These are phyloP conservation scores for Hemerocallis citrina DNA, from an alignment of 106 monocot species.

Conservation along the genomic window DNA sequence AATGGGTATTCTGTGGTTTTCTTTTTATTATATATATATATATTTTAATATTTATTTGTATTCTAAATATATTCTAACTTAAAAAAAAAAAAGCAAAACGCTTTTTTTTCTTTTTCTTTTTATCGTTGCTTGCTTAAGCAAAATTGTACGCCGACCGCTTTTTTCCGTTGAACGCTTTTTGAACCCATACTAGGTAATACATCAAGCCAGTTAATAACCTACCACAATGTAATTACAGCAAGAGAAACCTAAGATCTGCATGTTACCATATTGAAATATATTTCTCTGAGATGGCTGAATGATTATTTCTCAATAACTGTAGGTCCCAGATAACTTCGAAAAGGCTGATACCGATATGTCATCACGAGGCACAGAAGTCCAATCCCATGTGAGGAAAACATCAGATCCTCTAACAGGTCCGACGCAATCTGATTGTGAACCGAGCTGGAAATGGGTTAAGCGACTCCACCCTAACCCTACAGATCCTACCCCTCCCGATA, in stretches of 20 bases:
- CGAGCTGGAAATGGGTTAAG: slow-evolving; percentile 42
- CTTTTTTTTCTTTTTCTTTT: no score
- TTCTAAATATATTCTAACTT: neutral
- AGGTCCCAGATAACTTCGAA: slow-evolving; percentile 1
- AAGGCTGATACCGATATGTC: slow-evolving; percentile 6
- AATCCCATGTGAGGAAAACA: neutral
- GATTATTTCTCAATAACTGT: neutral
- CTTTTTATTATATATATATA: neutral
- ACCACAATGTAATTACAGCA: neutral
- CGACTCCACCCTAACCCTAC: slow-evolving; percentile 27
- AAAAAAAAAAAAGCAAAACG: neutral
- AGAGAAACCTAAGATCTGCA: no score
- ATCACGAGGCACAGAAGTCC: slow-evolving; percentile 18
- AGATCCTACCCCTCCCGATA: slow-evolving; percentile 1
- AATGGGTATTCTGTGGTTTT: no score
- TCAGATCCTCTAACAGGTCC: neutral
- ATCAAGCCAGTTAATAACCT: neutral
- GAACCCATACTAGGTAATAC: neutral
- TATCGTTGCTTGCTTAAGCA: no score
- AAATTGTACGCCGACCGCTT: no score
- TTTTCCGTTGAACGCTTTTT: no score
- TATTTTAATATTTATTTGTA: neutral
- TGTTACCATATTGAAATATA: neutral
- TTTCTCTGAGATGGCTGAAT: neutral
- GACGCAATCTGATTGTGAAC: slow-evolving; percentile 7